Conservation (phyloP, 192 early-diverging fungal species). For the Umbelopsis sp. region DNA sequence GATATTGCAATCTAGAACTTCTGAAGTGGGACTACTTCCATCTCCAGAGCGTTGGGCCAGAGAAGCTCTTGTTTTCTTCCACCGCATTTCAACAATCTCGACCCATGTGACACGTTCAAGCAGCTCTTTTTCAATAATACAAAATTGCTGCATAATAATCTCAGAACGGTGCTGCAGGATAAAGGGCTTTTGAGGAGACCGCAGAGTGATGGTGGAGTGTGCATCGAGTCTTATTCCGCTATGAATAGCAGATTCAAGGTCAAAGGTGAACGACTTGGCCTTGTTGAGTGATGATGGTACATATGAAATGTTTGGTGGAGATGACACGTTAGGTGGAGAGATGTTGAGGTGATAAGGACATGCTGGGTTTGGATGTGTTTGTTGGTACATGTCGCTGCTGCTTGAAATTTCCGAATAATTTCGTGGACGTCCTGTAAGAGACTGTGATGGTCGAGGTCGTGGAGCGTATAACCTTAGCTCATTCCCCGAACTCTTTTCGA, state of each 20-base stretch:
- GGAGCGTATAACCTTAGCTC: slow-evolving; percentile 5
- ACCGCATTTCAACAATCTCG: slow-evolving; percentile 53
- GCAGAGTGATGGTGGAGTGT: background rate
- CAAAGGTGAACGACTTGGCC: background rate
- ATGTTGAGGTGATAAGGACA: slow-evolving; percentile 37
- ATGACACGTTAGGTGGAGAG: background rate
- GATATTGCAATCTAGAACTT: background rate
- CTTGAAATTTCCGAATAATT: background rate
- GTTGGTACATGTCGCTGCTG: background rate
- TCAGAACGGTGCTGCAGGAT: slow-evolving; percentile 54
- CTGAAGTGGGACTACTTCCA: background rate
- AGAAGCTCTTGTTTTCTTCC: slow-evolving; percentile 29
- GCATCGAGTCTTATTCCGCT: background rate
- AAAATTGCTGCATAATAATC: slow-evolving; percentile 54
- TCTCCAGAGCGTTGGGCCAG: background rate
- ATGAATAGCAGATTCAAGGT: background rate
- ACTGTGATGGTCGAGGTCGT: background rate
- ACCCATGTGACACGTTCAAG: slow-evolving; percentile 54
- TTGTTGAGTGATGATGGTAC: background rate
- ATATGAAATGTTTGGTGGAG: background rate
- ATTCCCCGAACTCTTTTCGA: background rate
- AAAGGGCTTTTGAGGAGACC: slow-evolving; percentile 35
- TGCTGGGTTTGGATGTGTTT: slow-evolving; percentile 36
- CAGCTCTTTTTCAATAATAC: slow-evolving; percentile 51
- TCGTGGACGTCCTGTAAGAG: background rate